phyloP scores from a whole-genome alignment of 2,329 filamentous ascomycete species.

The Alternaria novae-zelandiae region DNA sequence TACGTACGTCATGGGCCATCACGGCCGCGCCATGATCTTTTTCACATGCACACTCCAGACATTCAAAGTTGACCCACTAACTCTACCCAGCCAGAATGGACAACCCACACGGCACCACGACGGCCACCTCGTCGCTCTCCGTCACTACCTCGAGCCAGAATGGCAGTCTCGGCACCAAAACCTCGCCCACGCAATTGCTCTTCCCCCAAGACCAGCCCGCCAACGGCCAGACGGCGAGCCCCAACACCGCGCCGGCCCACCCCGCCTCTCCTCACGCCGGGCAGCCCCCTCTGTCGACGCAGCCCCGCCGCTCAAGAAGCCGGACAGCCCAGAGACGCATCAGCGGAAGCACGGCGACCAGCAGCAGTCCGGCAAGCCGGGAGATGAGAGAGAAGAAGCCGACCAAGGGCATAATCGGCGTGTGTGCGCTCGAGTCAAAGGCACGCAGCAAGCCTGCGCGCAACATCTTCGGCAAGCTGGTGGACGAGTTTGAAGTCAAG shows the following conservation, averaged over 20 bases:
- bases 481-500: constrained; percentile 93
- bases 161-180: constrained; percentile 46
- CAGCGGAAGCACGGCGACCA: constrained; percentile 81
- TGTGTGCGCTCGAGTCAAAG: constrained; percentile 95
- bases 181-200: constrained; percentile 49
- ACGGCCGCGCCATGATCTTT: background rate
- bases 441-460: constrained; percentile 95
- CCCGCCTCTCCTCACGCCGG: constrained; percentile 26
- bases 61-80: constrained; percentile 6
- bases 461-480: constrained; percentile 92
- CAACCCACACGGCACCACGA: constrained; percentile 45
- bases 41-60: constrained; percentile 5
- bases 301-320: constrained; percentile 45
- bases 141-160: constrained; percentile 55
- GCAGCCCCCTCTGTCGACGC: constrained; percentile 21
- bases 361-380: constrained; percentile 76
- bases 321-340: constrained; percentile 72
- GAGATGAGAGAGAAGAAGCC: constrained; percentile 61
- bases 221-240: constrained; percentile 11
- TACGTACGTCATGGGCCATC: constrained; percentile 37
- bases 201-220: constrained; percentile 40
- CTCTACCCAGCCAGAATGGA: constrained; percentile 34
- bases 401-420: constrained; percentile 75
- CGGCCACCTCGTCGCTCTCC: constrained; percentile 52
- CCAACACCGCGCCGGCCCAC: constrained; percentile 14